Conservation (phyloP, 768 basidiomycete genomes). For the Dioszegia crocea region DNA sequence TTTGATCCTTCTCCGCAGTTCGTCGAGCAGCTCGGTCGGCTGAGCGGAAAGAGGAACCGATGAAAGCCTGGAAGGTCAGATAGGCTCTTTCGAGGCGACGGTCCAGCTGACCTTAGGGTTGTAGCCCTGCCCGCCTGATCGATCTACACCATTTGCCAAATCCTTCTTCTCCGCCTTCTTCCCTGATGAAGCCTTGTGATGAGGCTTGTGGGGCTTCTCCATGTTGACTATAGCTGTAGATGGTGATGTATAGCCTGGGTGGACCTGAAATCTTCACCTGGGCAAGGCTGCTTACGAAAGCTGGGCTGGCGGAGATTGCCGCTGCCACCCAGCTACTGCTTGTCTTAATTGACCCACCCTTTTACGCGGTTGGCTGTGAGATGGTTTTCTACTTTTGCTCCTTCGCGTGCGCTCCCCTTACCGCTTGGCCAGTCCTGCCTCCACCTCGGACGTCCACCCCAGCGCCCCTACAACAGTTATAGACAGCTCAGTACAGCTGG, state of each 20-base stretch:
- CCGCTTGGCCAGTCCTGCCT: neutral
- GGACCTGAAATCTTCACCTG: neutral
- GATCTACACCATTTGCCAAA: constrained; percentile 58
- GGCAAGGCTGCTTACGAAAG: neutral
- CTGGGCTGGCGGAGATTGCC: no score
- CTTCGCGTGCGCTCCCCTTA: neutral
- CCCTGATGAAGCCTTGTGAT: constrained; percentile 69
- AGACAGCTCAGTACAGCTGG: neutral
- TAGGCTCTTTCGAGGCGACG: neutral
- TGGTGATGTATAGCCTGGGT: neutral
- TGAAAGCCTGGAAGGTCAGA: constrained; percentile 64
- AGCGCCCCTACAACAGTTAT: neutral
- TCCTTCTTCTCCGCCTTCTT: constrained; percentile 72
- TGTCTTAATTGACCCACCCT: neutral
- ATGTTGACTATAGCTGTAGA: constrained; percentile 16
- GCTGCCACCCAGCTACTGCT: neutral
- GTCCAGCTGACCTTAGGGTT: constrained; percentile 73
- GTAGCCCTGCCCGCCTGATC: constrained; percentile 69
- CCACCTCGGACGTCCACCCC: neutral
- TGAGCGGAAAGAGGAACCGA: constrained; percentile 79
- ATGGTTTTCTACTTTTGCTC: neutral
- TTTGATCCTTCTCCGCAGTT: constrained; percentile 89
- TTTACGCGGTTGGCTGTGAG: neutral
- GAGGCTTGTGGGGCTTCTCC: constrained; percentile 74
- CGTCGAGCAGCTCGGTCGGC: constrained; percentile 86